Base-by-base conservation (phyloP, 176 grass and related monocot species). In the Oryza nivara region DNA sequence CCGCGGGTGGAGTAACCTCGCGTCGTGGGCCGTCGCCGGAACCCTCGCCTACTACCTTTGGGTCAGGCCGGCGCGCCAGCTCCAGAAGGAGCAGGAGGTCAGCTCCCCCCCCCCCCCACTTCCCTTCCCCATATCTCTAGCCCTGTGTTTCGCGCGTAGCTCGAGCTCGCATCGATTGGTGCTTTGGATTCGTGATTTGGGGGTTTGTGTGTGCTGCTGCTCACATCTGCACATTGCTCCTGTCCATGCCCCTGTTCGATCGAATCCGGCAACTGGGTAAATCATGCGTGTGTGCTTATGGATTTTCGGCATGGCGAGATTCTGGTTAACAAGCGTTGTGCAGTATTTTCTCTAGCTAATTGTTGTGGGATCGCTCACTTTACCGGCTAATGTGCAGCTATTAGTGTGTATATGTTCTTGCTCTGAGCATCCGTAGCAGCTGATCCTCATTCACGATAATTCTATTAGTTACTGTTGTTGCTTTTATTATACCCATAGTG, bases 21-120 rank as follows among this genome's bases (percentile, higher is more conserved):
- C 91, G 11, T 99, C 96, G 49, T 99, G 96, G 96, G 82, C 86
- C 54, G 91, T 96, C 68, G 96, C 96, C 60, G 96, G 93, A 22
- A 86, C 90, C 78, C 90, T 99, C 70, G 96, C 96, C 81, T 99
- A 99, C 88, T 96, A 92, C 93, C 96, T 99, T 86, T 99, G 93
- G 96, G 88, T 99, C 70, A 89, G 82, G 78, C 96, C 96, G 15
- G 88, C 89, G 17, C 85, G 84, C 23, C 25, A 96, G 66, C 93
- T 92, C 81, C 89, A 86, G 82, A 96, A 82, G 93, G 91, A 99
- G 88, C 89, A 91, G 86, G 87, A 99, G 93, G 96, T 98, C 13
- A 58, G 2, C 0, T 5, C 5, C 36, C 36, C 36, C 45, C 26
- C 13, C 47, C 26, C 0, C 23, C 13, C 47, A 15, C 5, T 1